Evolutionary conservation across 108 stramenopile species (phyloP).

Genomic region (Craspedostauros australis): DNA sequence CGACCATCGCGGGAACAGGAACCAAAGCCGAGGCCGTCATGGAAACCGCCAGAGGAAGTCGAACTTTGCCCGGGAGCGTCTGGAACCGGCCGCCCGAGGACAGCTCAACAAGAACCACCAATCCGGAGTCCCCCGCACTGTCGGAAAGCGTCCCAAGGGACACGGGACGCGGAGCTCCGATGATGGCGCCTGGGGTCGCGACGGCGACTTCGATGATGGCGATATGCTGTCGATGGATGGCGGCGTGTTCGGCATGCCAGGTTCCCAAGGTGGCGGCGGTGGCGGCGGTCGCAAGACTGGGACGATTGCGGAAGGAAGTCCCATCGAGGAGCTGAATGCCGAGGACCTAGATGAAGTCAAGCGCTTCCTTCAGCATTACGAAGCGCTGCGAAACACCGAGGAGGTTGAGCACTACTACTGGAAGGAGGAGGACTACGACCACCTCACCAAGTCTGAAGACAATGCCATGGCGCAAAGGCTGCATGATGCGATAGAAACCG

Average conservation of each 20-base stretch:
- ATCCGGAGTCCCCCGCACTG: conserved; percentile 57
- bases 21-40: no score
- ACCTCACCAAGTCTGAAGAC: no score
- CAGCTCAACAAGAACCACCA: conserved; percentile 35
- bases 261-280: conserved; percentile 10
- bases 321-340: conserved; percentile 10
- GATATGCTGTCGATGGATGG: conserved; percentile 14
- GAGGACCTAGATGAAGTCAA: conserved; percentile 7
- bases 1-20: conserved; percentile 8
- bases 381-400: conserved; percentile 2
- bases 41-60: conserved; percentile 16
- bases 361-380: conserved; percentile 10
- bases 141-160: conserved; percentile 50
- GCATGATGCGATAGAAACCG: no score
- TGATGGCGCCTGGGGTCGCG: conserved; percentile 33
- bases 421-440: conserved; percentile 25
- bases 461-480: no score
- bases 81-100: conserved; percentile 41
- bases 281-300: conserved; percentile 3
- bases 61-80: conserved; percentile 27
- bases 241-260: conserved; percentile 9
- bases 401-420: conserved; percentile 22
- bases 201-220: conserved; percentile 10
- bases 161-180: conserved; percentile 36
- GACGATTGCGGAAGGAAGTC: conserved; percentile 12